A percentile compares a stretch with the other conserved stretches of the same genome.
phyloP scores from a whole-genome alignment of 352 stramenopile species.

The Elongisporangium prolatum region DNA sequence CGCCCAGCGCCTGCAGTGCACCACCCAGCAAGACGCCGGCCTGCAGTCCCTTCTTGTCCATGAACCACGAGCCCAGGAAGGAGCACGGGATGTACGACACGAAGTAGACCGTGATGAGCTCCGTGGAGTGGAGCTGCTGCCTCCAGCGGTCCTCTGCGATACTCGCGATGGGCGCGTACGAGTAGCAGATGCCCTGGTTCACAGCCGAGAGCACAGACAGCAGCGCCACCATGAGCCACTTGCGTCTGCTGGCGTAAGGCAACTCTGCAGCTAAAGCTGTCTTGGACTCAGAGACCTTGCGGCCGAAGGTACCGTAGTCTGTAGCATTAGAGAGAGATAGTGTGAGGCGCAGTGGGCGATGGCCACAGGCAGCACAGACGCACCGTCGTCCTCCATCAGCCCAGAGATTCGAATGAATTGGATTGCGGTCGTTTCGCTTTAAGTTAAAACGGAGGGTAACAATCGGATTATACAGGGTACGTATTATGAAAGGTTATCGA shows the following conservation, averaged over 20 bases:
- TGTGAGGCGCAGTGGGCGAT: neutral
- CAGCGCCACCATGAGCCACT: conserved; percentile 71
- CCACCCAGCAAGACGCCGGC: conserved; percentile 58
- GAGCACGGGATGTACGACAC: conserved; percentile 76
- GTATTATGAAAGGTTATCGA: neutral
- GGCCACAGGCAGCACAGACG: neutral
- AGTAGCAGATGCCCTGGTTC: conserved; percentile 78
- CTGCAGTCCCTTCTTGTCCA: conserved; percentile 70
- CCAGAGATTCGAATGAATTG: neutral
- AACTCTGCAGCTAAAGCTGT: neutral
- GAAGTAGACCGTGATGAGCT: conserved; percentile 79
- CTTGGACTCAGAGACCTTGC: neutral
- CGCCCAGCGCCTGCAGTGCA: conserved; percentile 46
- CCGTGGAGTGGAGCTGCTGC: conserved; percentile 59
- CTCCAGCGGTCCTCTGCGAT: conserved; percentile 57
- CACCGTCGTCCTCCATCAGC: neutral
- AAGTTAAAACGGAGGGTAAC: neutral
- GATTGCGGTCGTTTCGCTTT: neutral
- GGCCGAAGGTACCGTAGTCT: neutral
- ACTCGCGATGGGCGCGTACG: conserved; percentile 67
- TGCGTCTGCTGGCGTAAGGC: conserved; percentile 8
- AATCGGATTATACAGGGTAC: neutral
- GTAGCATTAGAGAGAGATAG: neutral
- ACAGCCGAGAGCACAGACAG: conserved; percentile 56
- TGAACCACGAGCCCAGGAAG: conserved; percentile 75